Evolutionary conservation across 805 yeast genomes (phyloP), one percentile per base, ranked within the genome.

Genomic region (Priceomyces castillae): DNA sequence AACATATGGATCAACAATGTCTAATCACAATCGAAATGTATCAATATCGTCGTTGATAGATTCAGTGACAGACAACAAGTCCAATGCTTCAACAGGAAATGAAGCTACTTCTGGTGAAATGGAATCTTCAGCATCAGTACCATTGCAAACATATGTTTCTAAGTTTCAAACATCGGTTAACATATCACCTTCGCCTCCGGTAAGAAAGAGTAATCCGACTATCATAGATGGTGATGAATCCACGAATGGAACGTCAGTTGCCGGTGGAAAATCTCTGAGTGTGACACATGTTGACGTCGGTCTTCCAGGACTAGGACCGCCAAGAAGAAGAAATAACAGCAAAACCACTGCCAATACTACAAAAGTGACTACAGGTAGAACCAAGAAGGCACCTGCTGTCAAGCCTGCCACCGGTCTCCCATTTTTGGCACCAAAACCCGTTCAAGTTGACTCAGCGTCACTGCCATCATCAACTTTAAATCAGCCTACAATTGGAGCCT

Each of bases 11-110:
- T 4, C 18, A 28, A 40, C 11, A 34, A 47, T 56, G 62, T 41
- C 55, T n/a, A 45, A 35, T 11, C 36, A 37, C 28, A 59, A 57
- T 37, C 53, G 61, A 17, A 64, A 65, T 53, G 70, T 67, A 7
- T 56, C 71, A 7, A 67, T 67, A 35, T 54, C 62, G 38, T 62
- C 67, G 25, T 52, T 67, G 28, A 55, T 67, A 36, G 65, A 49
- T 14, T 40, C 55, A 18, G 41, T 47, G 22, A 50, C 50, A 11
- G 46, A 49, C 11, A n/a, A 34, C 14, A 38, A 30, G 31, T 22
- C 41, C 34, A 22, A 23, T 15, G 42, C 28, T n/a, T 7, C 30
- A 6, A 22, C 34, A 35, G 11, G 35, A 20, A 14, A 14, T 6
- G 25, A 22, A 6, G 9, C 7, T 17, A 14, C 16, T 17, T 23